phyloP scores from a whole-genome alignment of 208 protist genomes.

The Lotmaria passim region DNA sequence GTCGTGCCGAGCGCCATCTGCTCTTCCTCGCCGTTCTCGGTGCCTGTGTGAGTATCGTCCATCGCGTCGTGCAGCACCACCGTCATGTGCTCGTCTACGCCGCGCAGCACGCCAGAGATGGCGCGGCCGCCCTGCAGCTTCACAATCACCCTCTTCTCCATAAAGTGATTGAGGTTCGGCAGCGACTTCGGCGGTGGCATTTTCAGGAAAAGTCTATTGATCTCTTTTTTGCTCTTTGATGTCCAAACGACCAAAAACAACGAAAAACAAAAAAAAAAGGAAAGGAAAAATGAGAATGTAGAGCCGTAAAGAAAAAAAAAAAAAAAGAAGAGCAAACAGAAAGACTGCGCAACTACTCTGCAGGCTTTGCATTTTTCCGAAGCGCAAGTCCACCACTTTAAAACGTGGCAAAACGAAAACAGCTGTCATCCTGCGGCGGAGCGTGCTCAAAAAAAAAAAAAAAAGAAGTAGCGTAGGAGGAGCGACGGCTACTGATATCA shows the following conservation, averaged over 20 bases:
- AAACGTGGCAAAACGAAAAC: too few relatives aligned
- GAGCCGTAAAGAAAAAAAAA: not conserved
- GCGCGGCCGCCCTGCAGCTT: conserved; percentile 96
- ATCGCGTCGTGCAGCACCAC: conserved; percentile 97
- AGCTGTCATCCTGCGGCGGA: too few relatives aligned
- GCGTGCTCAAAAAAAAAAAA: too few relatives aligned
- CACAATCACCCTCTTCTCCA: conserved; percentile 94
- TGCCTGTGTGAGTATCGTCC: conserved; percentile 76
- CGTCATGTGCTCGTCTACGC: conserved; percentile 98
- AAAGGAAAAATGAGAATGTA: not conserved
- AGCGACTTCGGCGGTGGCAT: conserved; percentile 64
- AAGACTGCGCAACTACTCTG: too few relatives aligned
- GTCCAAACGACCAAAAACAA: too few relatives aligned
- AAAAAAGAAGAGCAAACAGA: not conserved
- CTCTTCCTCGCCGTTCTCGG: conserved; percentile 40
- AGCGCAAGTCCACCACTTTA: too few relatives aligned
- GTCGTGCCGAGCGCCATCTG: conserved; percentile 89
- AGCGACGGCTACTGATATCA: too few relatives aligned
- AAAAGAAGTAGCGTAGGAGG: too few relatives aligned
- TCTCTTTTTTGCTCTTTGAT: conserved; percentile 11
- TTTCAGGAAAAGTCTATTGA: not conserved
- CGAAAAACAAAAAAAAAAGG: conserved; percentile 3
- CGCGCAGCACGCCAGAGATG: conserved; percentile 94
- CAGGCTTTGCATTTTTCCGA: too few relatives aligned
- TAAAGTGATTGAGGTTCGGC: conserved; percentile 94